A percentile compares a stretch with the other conserved stretches of the same genome.
These are phyloP conservation scores for Suillus clintonianus DNA, from an alignment of 768 basidiomycete species.

Conservation along the genomic window DNA sequence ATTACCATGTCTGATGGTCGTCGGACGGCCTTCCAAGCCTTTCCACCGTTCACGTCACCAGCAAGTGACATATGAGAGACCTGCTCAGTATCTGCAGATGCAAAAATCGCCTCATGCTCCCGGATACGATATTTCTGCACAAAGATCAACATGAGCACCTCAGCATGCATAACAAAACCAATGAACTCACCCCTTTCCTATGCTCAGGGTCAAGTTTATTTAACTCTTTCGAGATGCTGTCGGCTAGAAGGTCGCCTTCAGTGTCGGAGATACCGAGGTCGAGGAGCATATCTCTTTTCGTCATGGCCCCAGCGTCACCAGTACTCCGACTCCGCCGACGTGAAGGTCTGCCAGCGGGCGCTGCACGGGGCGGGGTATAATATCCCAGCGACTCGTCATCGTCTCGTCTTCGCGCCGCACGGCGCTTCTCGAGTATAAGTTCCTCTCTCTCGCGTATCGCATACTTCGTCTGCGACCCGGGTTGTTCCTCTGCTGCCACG, in stretches of 20 bases:
- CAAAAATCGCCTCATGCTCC: conserved; percentile 81
- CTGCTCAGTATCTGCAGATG: conserved; percentile 71
- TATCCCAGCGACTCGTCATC: conserved; percentile 43
- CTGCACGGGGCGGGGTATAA: conserved; percentile 34
- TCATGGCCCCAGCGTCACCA: conserved; percentile 61
- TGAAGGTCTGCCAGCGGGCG: conserved; percentile 48
- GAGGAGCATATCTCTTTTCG: conserved; percentile 34
- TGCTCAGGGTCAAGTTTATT: conserved; percentile 50
- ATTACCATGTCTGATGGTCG: conserved; percentile 93
- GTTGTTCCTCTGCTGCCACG: conserved; percentile 27
- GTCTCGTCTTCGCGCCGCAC: conserved; percentile 59
- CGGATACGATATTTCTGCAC: conserved; percentile 78
- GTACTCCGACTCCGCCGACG: conserved; percentile 78
- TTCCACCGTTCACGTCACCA: conserved; percentile 80
- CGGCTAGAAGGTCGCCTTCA: conserved; percentile 57
- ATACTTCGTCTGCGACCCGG: conserved; percentile 58
- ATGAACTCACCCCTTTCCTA: conserved; percentile 23
- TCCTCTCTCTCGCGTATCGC: conserved; percentile 67
- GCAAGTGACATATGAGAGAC: conserved; percentile 70
- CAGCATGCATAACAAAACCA: conserved; percentile 6
- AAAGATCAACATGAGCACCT: conserved; percentile 8
- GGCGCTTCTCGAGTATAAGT: conserved; percentile 68
- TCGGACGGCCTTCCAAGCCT: conserved; percentile 85
- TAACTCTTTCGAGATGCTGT: conserved; percentile 75
- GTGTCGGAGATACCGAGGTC: conserved; percentile 41